Evolutionary conservation across 2,329 filamentous ascomycete species (phyloP), one percentile per base, ranked within the genome.

Genomic region (Ophiostoma sp.): DNA sequence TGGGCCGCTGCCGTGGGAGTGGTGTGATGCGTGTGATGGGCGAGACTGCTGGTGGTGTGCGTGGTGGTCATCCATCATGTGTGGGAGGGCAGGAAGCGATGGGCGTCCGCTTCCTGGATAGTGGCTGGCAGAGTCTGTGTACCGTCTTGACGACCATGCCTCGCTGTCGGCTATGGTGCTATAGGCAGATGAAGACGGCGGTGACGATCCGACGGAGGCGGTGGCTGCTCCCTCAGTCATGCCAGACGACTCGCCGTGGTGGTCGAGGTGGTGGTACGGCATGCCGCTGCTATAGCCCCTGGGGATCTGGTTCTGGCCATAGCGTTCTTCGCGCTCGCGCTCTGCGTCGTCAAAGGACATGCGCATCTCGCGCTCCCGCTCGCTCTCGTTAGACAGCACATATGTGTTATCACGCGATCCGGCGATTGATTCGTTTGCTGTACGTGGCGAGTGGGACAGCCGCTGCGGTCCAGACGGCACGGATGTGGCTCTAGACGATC

Each of bases 231-330:
- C 39, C 64, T 68, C 64, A 2, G 42, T 50, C 39, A 48, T 48
- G 28, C 64, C 42, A n/a, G 64, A 50, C 22, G 39, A 33, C 25
- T 68, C 64, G 42, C 25, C 42, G 39, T 19, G 33, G 19, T 64
- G 33, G 61, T 64, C n/a, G 9, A 45, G 9, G 64, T n/a, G 25
- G 42, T 31, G 25, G 42, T 48, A 68, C 15, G 64, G 39, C 42
- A 68, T 48, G 42, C 36, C n/a, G 61, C 64, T 50, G 42, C 25
- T 68, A 15, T 68, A 68, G 9, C 64, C 64, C 50, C 64, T n/a
- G 1, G 64, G 64, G 25, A 68, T 15, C 25, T 68, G 64, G 42
- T 33, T 22, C 42, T 68, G 64, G 64, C 22, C 48, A 25, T 31
- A 50, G 39, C 64, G 64, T 4, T 68, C 64, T 12, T 64, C 61